Percentiles rank a stretch among this genome's conserved stretches.
Conservation (phyloP, 768 basidiomycete species). For the Lyophyllum decastes region DNA sequence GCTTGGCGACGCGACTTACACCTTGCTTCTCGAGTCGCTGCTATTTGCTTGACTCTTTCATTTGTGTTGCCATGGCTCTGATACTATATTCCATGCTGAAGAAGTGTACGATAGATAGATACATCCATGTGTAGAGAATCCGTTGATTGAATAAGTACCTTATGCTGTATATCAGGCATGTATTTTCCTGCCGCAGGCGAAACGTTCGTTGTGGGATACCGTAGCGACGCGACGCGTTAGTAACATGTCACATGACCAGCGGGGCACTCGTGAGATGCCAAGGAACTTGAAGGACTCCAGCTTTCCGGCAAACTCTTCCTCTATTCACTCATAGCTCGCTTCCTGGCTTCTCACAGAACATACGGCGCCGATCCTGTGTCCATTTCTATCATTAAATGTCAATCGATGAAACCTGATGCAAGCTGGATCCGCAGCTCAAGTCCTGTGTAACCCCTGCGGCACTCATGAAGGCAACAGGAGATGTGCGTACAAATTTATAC, state of each 20-base stretch:
- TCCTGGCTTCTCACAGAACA: too few relatives aligned
- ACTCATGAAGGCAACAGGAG: neutral
- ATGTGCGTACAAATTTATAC: too few relatives aligned
- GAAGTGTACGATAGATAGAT: slow-evolving; percentile 12
- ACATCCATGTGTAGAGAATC: neutral
- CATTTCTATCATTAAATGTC: too few relatives aligned
- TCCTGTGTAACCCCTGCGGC: neutral
- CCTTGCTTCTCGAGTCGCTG: slow-evolving; percentile 8
- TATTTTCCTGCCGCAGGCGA: too few relatives aligned
- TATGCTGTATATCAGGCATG: neutral
- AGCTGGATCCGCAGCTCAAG: too few relatives aligned
- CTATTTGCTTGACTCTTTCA: slow-evolving; percentile 2
- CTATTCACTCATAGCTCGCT: neutral
- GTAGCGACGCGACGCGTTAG: neutral
- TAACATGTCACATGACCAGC: neutral
- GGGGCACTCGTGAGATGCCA: neutral
- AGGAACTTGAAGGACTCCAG: too few relatives aligned
- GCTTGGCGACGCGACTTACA: neutral
- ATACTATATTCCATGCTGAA: neutral
- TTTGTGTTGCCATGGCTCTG: neutral
- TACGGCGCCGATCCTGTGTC: too few relatives aligned
- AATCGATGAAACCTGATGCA: too few relatives aligned
- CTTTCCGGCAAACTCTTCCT: neutral
- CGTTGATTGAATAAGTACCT: neutral
- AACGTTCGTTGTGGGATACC: too few relatives aligned